Evolutionary conservation across 345 rosid species (phyloP).

Genomic region (Moricandia moricandioides): DNA sequence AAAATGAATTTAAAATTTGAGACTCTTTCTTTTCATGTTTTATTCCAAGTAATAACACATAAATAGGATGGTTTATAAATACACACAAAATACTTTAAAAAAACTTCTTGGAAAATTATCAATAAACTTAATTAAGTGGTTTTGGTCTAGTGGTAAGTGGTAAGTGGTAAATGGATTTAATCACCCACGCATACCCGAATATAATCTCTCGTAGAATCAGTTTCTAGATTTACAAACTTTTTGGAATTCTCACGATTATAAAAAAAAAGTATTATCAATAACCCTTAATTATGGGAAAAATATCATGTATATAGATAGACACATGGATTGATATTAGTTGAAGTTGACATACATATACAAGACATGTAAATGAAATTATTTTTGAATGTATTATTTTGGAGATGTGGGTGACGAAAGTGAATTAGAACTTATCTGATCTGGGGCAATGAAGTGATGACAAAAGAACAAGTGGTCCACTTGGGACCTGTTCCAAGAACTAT

Average conservation of each 20-base stretch:
- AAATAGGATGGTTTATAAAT: background rate
- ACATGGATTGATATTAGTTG: constrained; percentile 1
- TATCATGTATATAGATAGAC: background rate
- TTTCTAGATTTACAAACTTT: too few relatives aligned
- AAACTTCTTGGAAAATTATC: background rate
- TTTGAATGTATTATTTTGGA: background rate
- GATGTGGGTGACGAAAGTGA: constrained; percentile 29
- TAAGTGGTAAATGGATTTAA: too few relatives aligned
- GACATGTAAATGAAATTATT: background rate
- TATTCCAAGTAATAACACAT: background rate
- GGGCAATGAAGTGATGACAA: constrained; percentile 27
- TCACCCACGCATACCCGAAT: too few relatives aligned
- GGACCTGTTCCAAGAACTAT: constrained; percentile 27
- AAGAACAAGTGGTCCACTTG: constrained; percentile 30
- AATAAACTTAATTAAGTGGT: too few relatives aligned
- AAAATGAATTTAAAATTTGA: background rate
- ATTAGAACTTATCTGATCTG: constrained; percentile 36
- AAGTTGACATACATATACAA: constrained; percentile 5
- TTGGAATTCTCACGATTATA: too few relatives aligned
- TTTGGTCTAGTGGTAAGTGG: too few relatives aligned
- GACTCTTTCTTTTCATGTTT: background rate
- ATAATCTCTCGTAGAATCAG: too few relatives aligned
- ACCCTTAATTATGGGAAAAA: background rate
- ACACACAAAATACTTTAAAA: constrained; percentile 12
- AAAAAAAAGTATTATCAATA: background rate